Conservation (phyloP, 2,329 filamentous ascomycete species). For the Colletotrichum chrysophilum region DNA sequence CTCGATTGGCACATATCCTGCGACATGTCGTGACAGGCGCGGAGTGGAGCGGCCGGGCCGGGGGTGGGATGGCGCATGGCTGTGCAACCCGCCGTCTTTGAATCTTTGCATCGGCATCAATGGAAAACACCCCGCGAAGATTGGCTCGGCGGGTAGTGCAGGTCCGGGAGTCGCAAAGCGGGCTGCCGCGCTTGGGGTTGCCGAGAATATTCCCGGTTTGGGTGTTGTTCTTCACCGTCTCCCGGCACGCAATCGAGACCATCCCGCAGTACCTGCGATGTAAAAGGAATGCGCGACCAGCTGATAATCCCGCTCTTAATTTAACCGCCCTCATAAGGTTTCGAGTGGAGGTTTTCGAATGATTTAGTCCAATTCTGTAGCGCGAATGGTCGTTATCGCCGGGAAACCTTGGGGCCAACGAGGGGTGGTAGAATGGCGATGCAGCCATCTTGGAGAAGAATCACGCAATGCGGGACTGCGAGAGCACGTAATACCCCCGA, state of each 20-base stretch:
- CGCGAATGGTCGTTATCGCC: neutral
- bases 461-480: constrained; percentile 22
- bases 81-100: neutral
- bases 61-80: neutral
- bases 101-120: neutral
- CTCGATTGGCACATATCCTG: constrained; percentile 13
- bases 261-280: neutral
- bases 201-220: neutral
- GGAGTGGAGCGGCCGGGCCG: neutral
- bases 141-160: neutral
- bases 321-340: neutral
- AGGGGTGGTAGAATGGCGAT: constrained; percentile 9
- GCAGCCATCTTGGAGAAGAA: constrained; percentile 23
- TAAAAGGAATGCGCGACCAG: neutral
- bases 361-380: neutral
- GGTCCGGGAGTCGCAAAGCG: neutral
- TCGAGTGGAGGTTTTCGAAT: neutral
- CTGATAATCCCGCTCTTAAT: neutral
- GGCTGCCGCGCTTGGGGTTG: neutral
- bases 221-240: neutral
- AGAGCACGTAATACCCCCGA: constrained; percentile 18
- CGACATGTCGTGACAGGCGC: constrained; percentile 13
- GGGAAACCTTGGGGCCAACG: neutral
- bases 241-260: neutral
- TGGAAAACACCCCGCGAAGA: neutral